A percentile compares a stretch with the other conserved stretches of the same genome.
Conservation (phyloP, 345 rosid species). For the Salix caprea region DNA sequence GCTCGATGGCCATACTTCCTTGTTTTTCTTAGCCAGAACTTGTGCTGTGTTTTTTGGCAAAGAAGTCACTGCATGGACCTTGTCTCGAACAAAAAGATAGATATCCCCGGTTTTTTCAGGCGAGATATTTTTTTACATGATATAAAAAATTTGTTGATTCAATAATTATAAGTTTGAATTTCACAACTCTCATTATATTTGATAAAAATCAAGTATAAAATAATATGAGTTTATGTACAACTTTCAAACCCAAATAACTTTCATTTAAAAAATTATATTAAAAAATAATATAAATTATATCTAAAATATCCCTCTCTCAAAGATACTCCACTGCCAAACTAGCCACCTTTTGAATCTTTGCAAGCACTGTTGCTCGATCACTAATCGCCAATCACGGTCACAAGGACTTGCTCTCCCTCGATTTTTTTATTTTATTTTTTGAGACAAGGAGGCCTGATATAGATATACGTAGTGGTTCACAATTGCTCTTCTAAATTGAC, state of each 20-base stretch:
- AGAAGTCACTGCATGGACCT: background rate
- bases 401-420: background rate
- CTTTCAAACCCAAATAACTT: too few species aligned
- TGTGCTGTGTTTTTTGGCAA: background rate
- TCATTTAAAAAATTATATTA: too few species aligned
- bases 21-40: too few species aligned
- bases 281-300: too few species aligned
- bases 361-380: background rate
- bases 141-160: too few species aligned
- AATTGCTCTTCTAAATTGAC: background rate
- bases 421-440: background rate
- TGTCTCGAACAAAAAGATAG: background rate
- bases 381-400: slow-evolving; percentile 10
- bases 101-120: background rate
- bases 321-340: background rate
- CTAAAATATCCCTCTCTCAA: too few species aligned
- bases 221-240: too few species aligned
- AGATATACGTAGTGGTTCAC: background rate
- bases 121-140: too few species aligned
- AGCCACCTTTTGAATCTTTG: background rate
- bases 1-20: too few species aligned
- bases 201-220: too few species aligned
- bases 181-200: too few species aligned
- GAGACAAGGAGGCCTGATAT: background rate
- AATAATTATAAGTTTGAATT: too few species aligned